A percentile compares a stretch with the other conserved stretches of the same genome.
Evolutionary conservation across 495 filamentous ascomycete genomes (phyloP).

Genomic region (Cercophora newfieldiana): DNA sequence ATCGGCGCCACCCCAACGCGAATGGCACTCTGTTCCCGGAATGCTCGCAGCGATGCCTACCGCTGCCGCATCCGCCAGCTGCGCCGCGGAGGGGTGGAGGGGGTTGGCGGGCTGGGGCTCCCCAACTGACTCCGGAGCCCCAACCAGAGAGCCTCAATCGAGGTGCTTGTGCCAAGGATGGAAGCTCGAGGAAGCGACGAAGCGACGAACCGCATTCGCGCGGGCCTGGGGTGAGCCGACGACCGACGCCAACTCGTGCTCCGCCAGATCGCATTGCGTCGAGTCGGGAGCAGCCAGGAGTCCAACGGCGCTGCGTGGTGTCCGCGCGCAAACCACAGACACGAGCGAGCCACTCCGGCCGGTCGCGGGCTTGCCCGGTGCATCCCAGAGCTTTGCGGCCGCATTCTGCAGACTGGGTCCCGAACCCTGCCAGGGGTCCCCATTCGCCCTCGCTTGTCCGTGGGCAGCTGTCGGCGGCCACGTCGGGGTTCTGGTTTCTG

Average conservation of each 20-base stretch:
- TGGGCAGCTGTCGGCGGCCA: neutral
- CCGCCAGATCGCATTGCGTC: neutral
- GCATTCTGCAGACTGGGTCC: neutral
- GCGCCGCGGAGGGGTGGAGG: too few species aligned
- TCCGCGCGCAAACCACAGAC: neutral
- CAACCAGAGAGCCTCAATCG: neutral
- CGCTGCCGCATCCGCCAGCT: too few species aligned
- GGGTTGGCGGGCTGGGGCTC: neutral
- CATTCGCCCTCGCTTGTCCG: neutral
- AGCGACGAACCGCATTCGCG: neutral
- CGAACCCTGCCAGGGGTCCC: neutral
- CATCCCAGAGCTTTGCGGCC: neutral
- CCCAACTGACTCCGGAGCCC: constrained; percentile 5
- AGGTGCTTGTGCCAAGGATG: neutral
- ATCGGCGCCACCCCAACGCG: constrained; percentile 1
- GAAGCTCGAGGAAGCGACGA: neutral
- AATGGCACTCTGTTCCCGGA: neutral
- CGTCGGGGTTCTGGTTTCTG: neutral
- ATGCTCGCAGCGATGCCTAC: neutral
- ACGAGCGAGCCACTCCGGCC: neutral
- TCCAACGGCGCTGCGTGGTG: constrained; percentile 2
- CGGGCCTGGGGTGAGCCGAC: neutral
- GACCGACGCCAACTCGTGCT: neutral
- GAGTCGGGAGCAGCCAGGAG: neutral
- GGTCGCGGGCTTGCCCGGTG: constrained; percentile 1